Percentiles rank a stretch among this genome's conserved stretches.
Evolutionary conservation across 2,329 filamentous ascomycete species (phyloP).

Genomic region (Ophiostoma piceae): DNA sequence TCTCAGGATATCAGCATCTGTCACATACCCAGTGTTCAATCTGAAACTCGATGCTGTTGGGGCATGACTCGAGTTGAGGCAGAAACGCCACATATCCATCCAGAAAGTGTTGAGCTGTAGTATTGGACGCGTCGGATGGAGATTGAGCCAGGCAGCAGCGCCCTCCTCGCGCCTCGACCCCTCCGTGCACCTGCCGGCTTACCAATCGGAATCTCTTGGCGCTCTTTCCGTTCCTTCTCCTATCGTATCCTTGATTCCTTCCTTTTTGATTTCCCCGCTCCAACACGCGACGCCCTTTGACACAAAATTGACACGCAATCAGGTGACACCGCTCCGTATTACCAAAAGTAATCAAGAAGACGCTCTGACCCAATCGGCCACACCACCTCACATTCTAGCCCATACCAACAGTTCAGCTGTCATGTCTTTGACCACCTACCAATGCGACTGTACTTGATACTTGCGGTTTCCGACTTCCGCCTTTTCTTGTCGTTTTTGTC

Average conservation of each 20-base stretch:
- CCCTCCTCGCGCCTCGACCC: background rate
- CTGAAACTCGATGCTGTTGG: background rate
- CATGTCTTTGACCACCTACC: background rate
- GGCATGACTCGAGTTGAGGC: background rate
- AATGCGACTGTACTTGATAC: background rate
- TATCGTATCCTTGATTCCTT: too few species aligned
- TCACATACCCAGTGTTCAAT: too few species aligned
- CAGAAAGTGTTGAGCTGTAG: background rate
- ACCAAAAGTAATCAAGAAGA: background rate
- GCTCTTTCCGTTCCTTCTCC: background rate
- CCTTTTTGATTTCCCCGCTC: background rate
- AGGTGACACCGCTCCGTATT: conserved; percentile 18
- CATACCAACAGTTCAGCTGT: background rate
- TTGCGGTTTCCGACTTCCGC: background rate
- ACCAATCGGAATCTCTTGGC: conserved; percentile 4
- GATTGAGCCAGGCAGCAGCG: background rate
- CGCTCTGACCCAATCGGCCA: background rate
- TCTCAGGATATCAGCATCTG: background rate
- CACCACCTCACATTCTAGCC: background rate
- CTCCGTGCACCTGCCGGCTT: background rate
- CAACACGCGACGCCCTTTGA: conserved; percentile 18
- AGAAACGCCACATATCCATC: background rate
- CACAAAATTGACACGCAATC: conserved; percentile 23
- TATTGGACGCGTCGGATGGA: background rate
- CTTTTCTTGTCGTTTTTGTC: background rate